A percentile compares a stretch with the other conserved stretches of the same genome.
phyloP scores from a whole-genome alignment of 176 grass and related monocot genomes.

The Poa pratensis region DNA sequence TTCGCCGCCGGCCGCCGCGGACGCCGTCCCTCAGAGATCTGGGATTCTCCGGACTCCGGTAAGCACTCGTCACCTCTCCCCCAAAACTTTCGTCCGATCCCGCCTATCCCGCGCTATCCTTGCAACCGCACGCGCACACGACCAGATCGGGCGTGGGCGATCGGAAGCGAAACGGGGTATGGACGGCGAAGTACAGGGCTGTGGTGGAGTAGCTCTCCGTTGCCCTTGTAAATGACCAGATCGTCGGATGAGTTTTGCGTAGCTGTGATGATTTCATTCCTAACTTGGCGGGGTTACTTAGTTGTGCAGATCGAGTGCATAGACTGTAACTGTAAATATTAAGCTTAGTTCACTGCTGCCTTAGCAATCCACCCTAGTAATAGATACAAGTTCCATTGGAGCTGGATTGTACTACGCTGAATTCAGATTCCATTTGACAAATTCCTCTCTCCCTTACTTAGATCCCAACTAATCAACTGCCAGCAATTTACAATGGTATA shows the following conservation, averaged over 20 bases:
- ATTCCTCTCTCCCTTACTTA: not conserved
- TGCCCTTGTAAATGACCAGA: not conserved
- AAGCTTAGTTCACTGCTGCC: not conserved
- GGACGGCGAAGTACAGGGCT: not conserved
- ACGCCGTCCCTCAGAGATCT: not conserved
- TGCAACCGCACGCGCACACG: not conserved
- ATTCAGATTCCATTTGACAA: not conserved
- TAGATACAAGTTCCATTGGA: not conserved
- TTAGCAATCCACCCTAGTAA: not conserved
- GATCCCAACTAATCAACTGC: conserved; percentile 27
- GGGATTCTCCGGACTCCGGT: not conserved
- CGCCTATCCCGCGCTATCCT: not conserved
- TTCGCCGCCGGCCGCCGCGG: not conserved
- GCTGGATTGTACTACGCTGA: not conserved
- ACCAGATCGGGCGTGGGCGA: not conserved
- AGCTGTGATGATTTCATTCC: not conserved
- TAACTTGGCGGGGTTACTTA: not conserved
- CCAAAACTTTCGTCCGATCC: not conserved
- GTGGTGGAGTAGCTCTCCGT: not conserved
- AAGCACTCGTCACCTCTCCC: not conserved
- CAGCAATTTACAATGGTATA: not conserved
- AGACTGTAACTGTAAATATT: not conserved
- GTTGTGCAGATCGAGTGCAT: not conserved
- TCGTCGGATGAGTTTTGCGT: not conserved
- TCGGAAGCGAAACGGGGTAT: not conserved